Conservation (phyloP, 2,329 filamentous ascomycete genomes). For the Fusarium sarcochroum region DNA sequence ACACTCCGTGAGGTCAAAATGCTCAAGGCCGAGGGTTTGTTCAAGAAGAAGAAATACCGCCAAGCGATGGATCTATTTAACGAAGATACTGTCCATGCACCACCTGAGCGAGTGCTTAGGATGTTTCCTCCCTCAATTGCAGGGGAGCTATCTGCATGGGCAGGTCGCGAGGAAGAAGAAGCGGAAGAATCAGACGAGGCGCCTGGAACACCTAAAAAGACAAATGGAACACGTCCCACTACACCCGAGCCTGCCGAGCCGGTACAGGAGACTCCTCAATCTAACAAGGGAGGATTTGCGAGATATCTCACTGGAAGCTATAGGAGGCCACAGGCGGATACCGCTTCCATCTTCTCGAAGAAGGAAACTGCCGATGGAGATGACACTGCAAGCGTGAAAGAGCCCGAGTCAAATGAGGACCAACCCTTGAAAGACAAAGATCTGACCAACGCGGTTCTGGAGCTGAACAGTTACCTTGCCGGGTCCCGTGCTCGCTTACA, state of each 20-base stretch:
- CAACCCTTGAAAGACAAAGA: conserved; percentile 82
- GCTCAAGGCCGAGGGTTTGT: conserved; percentile 88
- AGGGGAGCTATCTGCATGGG: conserved; percentile 78
- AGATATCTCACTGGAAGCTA: conserved; percentile 65
- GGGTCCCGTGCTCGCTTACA: conserved; percentile 81
- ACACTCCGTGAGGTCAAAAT: conserved; percentile 90
- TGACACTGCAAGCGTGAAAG: conserved; percentile 68
- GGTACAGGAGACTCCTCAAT: conserved; percentile 51
- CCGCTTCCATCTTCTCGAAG: conserved; percentile 72
- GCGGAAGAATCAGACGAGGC: conserved; percentile 58
- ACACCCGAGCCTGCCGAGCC: conserved; percentile 50
- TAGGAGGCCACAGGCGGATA: conserved; percentile 65
- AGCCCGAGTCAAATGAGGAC: conserved; percentile 61
- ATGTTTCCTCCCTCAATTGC: conserved; percentile 88
- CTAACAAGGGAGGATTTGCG: conserved; percentile 63
- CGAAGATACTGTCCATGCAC: conserved; percentile 85
- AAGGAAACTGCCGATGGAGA: conserved; percentile 65
- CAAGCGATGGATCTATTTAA: conserved; percentile 91
- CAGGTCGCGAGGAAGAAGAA: conserved; percentile 53
- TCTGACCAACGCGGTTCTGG: conserved; percentile 83
- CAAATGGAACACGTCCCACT: conserved; percentile 47
- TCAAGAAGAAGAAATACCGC: conserved; percentile 85
- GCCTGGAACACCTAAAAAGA: conserved; percentile 44
- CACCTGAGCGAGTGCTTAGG: conserved; percentile 88
- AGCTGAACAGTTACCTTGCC: conserved; percentile 89